A percentile compares a stretch with the other conserved stretches of the same genome.
phyloP scores from a whole-genome alignment of 2,329 filamentous ascomycete genomes.

The Davidsoniella virescens region DNA sequence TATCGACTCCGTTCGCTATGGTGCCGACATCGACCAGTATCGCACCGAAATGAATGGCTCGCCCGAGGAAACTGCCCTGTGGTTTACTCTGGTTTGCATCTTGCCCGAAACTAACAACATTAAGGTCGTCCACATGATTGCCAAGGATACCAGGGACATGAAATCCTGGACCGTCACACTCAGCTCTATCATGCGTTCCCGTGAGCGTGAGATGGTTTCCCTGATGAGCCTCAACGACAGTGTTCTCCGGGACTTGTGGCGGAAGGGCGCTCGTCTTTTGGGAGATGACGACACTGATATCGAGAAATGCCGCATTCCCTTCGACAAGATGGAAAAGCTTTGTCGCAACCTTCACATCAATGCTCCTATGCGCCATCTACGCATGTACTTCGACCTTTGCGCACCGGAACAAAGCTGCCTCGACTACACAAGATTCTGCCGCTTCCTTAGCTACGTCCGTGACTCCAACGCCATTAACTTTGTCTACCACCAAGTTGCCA shows the following conservation, averaged over 20 bases:
- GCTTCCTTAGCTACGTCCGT: slow-evolving; percentile 19
- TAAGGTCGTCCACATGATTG: slow-evolving; percentile 79
- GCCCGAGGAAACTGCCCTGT: slow-evolving; percentile 50
- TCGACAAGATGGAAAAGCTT: slow-evolving; percentile 62
- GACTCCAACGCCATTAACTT: slow-evolving; percentile 54
- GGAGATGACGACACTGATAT: slow-evolving; percentile 33
- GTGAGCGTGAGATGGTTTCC: slow-evolving; percentile 80
- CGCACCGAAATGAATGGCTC: slow-evolving; percentile 65
- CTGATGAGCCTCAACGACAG: slow-evolving; percentile 72
- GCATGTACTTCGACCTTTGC: slow-evolving; percentile 56
- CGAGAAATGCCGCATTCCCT: slow-evolving; percentile 46
- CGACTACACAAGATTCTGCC: too few relatives aligned
- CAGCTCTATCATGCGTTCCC: slow-evolving; percentile 67
- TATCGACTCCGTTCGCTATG: slow-evolving; percentile 76
- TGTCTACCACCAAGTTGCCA: slow-evolving; percentile 40
- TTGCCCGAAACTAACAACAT: slow-evolving; percentile 49
- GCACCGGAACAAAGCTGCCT: slow-evolving; percentile 18
- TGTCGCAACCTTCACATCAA: slow-evolving; percentile 89
- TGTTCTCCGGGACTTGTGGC: slow-evolving; percentile 73
- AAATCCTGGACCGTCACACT: slow-evolving; percentile 71
- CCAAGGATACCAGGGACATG: slow-evolving; percentile 55
- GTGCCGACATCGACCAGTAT: slow-evolving; percentile 74
- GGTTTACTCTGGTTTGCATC: slow-evolving; percentile 83
- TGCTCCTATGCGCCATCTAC: slow-evolving; percentile 58
- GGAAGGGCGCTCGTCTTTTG: slow-evolving; percentile 60